These are phyloP conservation scores for Lotmaria passim DNA, from an alignment of 208 protist species.

Conservation along the genomic window DNA sequence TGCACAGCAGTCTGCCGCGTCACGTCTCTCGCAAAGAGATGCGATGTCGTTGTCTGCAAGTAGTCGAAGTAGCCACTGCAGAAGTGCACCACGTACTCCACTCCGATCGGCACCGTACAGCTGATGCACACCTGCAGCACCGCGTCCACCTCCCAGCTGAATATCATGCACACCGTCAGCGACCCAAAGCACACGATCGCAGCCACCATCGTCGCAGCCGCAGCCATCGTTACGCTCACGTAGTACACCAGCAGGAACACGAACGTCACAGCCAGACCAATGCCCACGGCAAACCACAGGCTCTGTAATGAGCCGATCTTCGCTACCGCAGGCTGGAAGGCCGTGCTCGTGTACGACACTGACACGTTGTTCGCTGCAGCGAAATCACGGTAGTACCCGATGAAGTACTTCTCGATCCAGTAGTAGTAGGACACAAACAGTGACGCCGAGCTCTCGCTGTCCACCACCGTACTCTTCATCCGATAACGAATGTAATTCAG, in stretches of 20 bases:
- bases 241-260: conserved; percentile 46
- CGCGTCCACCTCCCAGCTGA: conserved; percentile 49
- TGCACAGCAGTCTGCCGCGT: conserved; percentile 40
- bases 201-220: conserved; percentile 35
- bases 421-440: conserved; percentile 30
- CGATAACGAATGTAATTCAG: conserved; percentile 30
- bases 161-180: conserved; percentile 41
- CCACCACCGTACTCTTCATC: conserved; percentile 17
- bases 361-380: background rate
- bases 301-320: conserved; percentile 36
- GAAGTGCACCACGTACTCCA: conserved; percentile 64
- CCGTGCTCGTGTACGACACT: conserved; percentile 31
- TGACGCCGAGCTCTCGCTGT: conserved; percentile 10
- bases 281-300: conserved; percentile 53
- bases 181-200: conserved; percentile 51
- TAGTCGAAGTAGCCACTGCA: conserved; percentile 66
- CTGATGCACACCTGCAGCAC: conserved; percentile 56
- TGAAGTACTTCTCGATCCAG: conserved; percentile 9
- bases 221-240: conserved; percentile 41
- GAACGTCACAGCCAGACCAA: conserved; percentile 46
- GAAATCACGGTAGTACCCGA: background rate
- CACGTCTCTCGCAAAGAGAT: conserved; percentile 52
- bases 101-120: conserved; percentile 48
- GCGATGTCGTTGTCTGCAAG: conserved; percentile 61
- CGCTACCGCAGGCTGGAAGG: conserved; percentile 33